Base-by-base conservation (phyloP, 1,139 yeast genomes). In the Hyphopichia wangnamkhiaoensis region DNA sequence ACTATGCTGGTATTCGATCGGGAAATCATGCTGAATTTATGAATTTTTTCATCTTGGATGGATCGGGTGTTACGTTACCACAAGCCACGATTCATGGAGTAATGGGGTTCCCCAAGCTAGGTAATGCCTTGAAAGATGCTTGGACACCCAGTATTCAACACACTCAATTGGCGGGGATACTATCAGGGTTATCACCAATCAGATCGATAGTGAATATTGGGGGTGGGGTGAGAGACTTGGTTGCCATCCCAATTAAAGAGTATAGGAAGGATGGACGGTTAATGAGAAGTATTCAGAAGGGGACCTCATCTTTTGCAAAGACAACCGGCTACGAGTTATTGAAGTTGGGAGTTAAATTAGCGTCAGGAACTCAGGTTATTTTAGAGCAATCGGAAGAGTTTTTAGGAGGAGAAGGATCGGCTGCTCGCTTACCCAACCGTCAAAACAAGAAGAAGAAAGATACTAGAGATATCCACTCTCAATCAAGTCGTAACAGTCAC, bases 131-230 rank as follows among this genome's bases (percentile, higher is more conserved):
- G 33, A 82, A 81, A 41, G 76, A 75, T 13, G 70, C 79, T 4
- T 93, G 98, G 96, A 78, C 84, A 54, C 96, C 96, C 0, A 93
- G 89, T 54, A 87, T 94, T 42, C 81, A 82, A 38, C 71, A 79
- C 24, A 83, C 84, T 19, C 98, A 93, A 60, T 63, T 93, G 12
- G 77, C 82, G 12, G 91, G 90, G 9, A 82, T 94, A 5, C 60
- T 91, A 21, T 80, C 91, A 0, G 98, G 98, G 0, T 66, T 93
- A 21, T 83, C 94, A 0, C 91, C 97, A 0, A 76, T 93, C 4
- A 74, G 85, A 47, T 83, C 96, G 0, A 64, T 90, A 28, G 84
- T 87, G 3, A 79, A 84, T 43, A 74, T 93, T 30, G 93, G 96
- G 0, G 76, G 82, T 3, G 95, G 96, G 0, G 74, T 91, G 35